phyloP scores from a whole-genome alignment of 768 basidiomycete species.

The Hericium rajendrae region DNA sequence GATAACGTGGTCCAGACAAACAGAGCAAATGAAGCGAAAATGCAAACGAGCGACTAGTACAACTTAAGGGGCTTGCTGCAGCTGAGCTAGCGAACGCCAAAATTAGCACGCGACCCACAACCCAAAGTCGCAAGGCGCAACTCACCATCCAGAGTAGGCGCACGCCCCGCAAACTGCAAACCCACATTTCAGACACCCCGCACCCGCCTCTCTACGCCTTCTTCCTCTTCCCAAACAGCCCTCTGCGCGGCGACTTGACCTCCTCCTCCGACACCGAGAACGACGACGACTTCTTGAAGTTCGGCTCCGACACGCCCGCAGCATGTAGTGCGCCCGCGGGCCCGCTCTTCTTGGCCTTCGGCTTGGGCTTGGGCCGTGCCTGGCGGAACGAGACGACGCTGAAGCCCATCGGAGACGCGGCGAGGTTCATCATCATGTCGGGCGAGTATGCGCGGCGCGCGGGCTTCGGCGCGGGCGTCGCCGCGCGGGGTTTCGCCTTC shows the following conservation, averaged over 20 bases:
- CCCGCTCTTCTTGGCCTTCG: background rate
- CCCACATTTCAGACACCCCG: too few species aligned
- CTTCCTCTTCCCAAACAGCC: slow-evolving; percentile 2
- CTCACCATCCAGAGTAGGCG: too few species aligned
- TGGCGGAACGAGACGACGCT: slow-evolving; percentile 3
- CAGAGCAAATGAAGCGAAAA: background rate
- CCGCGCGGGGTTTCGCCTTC: background rate
- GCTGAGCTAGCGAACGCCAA: too few species aligned
- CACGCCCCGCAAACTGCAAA: too few species aligned
- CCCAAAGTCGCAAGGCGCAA: too few species aligned
- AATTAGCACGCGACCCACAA: too few species aligned
- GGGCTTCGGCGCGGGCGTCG: background rate
- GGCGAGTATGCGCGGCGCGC: background rate
- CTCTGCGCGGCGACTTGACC: slow-evolving; percentile 4
- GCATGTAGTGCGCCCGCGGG: background rate
- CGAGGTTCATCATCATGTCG: background rate
- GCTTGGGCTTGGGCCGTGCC: slow-evolving; percentile 1
- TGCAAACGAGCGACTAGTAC: background rate
- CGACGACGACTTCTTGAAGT: background rate
- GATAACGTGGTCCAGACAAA: background rate
- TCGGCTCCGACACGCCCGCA: slow-evolving; percentile 3
- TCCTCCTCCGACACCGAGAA: background rate
- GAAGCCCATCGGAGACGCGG: slow-evolving; percentile 1
- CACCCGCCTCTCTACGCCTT: background rate
- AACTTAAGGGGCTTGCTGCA: background rate